phyloP scores from a whole-genome alignment of 805 yeast genomes.

The Wickerhamomyces bisporus region DNA sequence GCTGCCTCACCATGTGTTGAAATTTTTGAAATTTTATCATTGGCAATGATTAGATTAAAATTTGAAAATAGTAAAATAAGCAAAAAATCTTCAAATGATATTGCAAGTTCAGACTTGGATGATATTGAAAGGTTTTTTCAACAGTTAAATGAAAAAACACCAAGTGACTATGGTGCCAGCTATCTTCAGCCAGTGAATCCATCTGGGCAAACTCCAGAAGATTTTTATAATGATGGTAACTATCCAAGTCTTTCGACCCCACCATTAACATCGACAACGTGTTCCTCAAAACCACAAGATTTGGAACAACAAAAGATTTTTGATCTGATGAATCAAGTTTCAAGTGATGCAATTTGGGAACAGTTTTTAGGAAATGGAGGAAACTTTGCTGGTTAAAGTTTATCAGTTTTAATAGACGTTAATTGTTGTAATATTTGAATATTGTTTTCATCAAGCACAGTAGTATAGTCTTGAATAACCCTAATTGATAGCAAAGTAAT shows the following conservation, averaged over 20 bases:
- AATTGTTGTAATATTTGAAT: slow-evolving; percentile 1
- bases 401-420: slow-evolving; percentile 6
- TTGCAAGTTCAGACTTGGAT: slow-evolving; percentile 9
- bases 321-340: slow-evolving; percentile 57
- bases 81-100: not conserved
- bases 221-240: slow-evolving; percentile 9
- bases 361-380: slow-evolving; percentile 42
- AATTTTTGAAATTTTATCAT: slow-evolving; percentile 64
- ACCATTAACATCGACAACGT: slow-evolving; percentile 4
- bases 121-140: slow-evolving; percentile 24
- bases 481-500: slow-evolving; percentile 7
- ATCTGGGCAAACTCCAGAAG: slow-evolving; percentile 2
- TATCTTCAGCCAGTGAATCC: not conserved
- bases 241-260: slow-evolving; percentile 22
- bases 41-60: slow-evolving; percentile 61
- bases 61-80: slow-evolving; percentile 23
- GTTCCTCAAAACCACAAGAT: slow-evolving; percentile 11
- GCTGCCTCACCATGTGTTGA: slow-evolving; percentile 72
- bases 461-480: slow-evolving; percentile 1
- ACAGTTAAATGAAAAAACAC: slow-evolving; percentile 17
- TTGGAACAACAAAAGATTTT: slow-evolving; percentile 50
- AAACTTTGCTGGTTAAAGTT: slow-evolving; percentile 2
- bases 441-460: not conserved
- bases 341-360: slow-evolving; percentile 61
- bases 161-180: slow-evolving; percentile 5